These are phyloP conservation scores for Kwoniella sp. DNA, from an alignment of 768 basidiomycete species.

Conservation along the genomic window DNA sequence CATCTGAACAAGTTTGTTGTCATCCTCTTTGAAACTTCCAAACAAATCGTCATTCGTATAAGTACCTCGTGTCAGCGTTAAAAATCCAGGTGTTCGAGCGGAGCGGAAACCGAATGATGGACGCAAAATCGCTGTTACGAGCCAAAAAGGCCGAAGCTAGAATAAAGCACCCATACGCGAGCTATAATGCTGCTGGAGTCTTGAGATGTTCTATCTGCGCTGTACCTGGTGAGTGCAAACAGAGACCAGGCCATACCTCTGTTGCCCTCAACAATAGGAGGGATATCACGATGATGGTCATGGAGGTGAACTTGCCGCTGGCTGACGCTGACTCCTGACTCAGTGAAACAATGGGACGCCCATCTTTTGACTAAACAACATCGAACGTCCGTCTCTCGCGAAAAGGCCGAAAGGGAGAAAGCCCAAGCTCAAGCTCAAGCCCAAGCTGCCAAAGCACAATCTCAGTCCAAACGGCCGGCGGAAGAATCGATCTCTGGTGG, in stretches of 20 bases:
- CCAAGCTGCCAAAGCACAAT: constrained; percentile 16
- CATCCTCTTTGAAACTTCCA: too few relatives aligned
- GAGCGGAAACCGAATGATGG: constrained; percentile 40
- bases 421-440: constrained; percentile 19
- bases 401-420: constrained; percentile 37
- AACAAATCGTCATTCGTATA: too few relatives aligned
- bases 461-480: constrained; percentile 24
- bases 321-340: background rate
- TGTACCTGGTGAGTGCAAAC: constrained; percentile 41
- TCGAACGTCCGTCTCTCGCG: constrained; percentile 47
- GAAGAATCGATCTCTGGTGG: constrained; percentile 2
- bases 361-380: constrained; percentile 54
- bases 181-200: constrained; percentile 43
- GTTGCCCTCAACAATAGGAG: too few relatives aligned
- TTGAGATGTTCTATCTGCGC: constrained; percentile 52
- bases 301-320: too few relatives aligned
- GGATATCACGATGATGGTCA: too few relatives aligned
- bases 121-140: constrained; percentile 50
- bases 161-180: constrained; percentile 49
- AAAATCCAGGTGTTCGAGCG: too few relatives aligned
- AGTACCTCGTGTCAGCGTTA: too few relatives aligned
- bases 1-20: background rate
- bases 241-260: too few relatives aligned
- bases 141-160: constrained; percentile 53
- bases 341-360: constrained; percentile 54